These are phyloP conservation scores for Piedraia hortae DNA, from an alignment of 2,329 filamentous ascomycete genomes.

Conservation along the genomic window DNA sequence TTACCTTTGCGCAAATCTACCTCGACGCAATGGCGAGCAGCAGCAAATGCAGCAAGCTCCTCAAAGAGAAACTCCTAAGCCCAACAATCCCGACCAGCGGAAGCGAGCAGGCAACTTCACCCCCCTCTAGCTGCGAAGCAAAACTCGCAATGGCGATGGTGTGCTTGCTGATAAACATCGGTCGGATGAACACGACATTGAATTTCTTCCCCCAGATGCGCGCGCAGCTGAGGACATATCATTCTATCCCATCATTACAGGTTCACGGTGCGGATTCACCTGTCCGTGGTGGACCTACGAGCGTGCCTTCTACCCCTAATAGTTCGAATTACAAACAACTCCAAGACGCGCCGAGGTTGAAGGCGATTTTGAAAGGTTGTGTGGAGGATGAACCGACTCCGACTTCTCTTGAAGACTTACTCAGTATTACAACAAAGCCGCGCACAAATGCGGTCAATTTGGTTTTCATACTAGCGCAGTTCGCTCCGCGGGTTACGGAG, in stretches of 20 bases:
- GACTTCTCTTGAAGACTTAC: conserved; percentile 54
- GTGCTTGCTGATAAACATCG: conserved; percentile 85
- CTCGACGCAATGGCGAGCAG: conserved; percentile 96
- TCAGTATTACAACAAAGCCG: no score
- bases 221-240: conserved; percentile 87
- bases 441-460: conserved; percentile 92
- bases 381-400: conserved; percentile 79
- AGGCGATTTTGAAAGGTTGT: conserved; percentile 90
- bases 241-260: conserved; percentile 88
- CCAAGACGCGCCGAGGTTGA: conserved; percentile 82
- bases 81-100: no score
- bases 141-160: conserved; percentile 99
- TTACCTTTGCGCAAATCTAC: conserved; percentile 77
- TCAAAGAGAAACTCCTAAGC: conserved; percentile 84
- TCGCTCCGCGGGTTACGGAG: conserved; percentile 75
- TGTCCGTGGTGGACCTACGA: no score
- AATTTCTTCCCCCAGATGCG: conserved; percentile 99
- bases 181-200: conserved; percentile 93
- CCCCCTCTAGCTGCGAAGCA: no score
- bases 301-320: no score
- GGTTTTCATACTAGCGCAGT: conserved; percentile 79
- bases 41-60: conserved; percentile 95
- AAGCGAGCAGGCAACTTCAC: no score
- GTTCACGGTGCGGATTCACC: no score
- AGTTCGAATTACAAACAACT: conserved; percentile 97